phyloP scores from a whole-genome alignment of 345 rosid genomes.

The Arabidopsis arenosa region DNA sequence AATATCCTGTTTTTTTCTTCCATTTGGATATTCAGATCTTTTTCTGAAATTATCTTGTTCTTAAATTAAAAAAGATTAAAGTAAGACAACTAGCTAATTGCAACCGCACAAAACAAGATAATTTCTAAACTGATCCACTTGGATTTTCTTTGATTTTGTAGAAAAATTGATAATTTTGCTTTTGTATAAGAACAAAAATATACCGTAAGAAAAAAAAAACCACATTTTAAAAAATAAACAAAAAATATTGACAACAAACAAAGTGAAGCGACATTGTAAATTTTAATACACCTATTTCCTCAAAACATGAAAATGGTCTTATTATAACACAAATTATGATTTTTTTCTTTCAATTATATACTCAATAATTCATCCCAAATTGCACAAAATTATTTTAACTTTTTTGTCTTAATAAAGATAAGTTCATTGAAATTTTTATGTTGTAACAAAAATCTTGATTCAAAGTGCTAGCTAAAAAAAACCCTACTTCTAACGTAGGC shows the following conservation, averaged over 20 bases:
- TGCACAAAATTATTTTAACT: not conserved
- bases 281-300: constrained; percentile 1
- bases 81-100: not conserved
- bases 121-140: not conserved
- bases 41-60: not conserved
- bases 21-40: not conserved
- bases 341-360: not conserved
- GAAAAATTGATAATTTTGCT: too few relatives aligned
- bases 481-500: too few relatives aligned
- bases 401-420: not conserved
- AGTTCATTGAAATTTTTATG: not conserved
- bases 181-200: not conserved
- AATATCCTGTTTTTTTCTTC: not conserved
- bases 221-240: not conserved
- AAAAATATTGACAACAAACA: not conserved
- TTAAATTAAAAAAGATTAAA: not conserved
- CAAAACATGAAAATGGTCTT: constrained; percentile 29
- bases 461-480: not conserved
- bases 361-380: not conserved
- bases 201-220: not conserved
- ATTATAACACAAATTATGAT: not conserved
- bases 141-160: constrained; percentile 14
- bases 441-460: not conserved
- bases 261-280: not conserved
- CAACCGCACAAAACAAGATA: constrained; percentile 2